phyloP scores from a whole-genome alignment of 1,139 yeast species.

The Sugiyamaella paludigena region DNA sequence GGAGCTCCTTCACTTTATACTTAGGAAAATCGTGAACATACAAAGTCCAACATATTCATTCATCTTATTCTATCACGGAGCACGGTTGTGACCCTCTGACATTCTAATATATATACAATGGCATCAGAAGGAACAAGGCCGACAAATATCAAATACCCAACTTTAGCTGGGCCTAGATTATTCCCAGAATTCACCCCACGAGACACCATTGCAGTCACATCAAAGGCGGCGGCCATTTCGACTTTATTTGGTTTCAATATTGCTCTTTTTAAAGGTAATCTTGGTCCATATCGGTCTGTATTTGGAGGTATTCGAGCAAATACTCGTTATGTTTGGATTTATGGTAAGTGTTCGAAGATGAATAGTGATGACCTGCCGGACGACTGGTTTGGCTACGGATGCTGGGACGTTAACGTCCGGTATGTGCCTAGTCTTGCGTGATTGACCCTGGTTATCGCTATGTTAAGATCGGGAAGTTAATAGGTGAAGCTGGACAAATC shows the following conservation, averaged over 20 bases:
- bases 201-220: conserved; percentile 45
- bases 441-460: too few species aligned
- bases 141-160: conserved; percentile 17
- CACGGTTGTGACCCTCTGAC: too few species aligned
- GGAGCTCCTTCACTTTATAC: too few species aligned
- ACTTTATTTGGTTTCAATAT: conserved; percentile 42
- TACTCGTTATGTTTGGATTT: conserved; percentile 21
- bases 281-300: conserved; percentile 34
- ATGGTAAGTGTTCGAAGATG: conserved; percentile 15
- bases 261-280: conserved; percentile 42
- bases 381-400: background rate
- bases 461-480: too few species aligned
- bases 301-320: conserved; percentile 24
- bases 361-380: too few species aligned
- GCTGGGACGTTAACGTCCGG: too few species aligned
- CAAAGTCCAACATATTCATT: too few species aligned
- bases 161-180: conserved; percentile 13
- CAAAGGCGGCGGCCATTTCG: conserved; percentile 43
- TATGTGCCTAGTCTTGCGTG: background rate
- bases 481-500: too few species aligned
- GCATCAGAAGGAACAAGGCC: conserved; percentile 12
- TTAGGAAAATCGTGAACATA: too few species aligned
- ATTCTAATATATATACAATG: too few species aligned
- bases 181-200: conserved; percentile 39
- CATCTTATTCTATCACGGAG: too few species aligned